A percentile compares a stretch with the other conserved stretches of the same genome.
phyloP scores from a whole-genome alignment of 495 filamentous ascomycete genomes.

The Sporormia fimetaria region DNA sequence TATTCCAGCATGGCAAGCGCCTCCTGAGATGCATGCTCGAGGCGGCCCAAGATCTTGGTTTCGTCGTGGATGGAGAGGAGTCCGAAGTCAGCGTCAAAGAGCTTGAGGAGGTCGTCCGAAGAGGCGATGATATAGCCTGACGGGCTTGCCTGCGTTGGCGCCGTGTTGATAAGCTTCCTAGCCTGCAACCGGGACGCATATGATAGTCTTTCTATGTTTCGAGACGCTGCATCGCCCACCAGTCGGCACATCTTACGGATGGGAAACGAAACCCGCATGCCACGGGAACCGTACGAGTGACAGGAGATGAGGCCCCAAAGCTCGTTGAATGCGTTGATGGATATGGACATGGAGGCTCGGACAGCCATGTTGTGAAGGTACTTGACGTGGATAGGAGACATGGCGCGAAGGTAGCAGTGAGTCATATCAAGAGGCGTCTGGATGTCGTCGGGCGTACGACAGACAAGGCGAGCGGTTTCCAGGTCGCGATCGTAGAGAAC shows the following conservation, averaged over 20 bases:
- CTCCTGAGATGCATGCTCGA: slow-evolving; percentile 68
- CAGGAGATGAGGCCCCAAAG: slow-evolving; percentile 87
- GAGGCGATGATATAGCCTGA: slow-evolving; percentile 89
- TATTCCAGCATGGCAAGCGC: slow-evolving; percentile 79
- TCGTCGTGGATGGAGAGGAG: slow-evolving; percentile 77
- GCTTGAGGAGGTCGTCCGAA: slow-evolving; percentile 71
- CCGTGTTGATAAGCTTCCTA: slow-evolving; percentile 66
- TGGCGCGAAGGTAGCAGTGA: slow-evolving; percentile 75
- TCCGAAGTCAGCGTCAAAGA: slow-evolving; percentile 85
- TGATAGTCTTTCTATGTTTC: slow-evolving; percentile 81
- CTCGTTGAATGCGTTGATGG: slow-evolving; percentile 72
- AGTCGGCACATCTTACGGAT: slow-evolving; percentile 91
- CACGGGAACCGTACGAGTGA: slow-evolving; percentile 63
- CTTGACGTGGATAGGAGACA: slow-evolving; percentile 82
- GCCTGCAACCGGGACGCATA: slow-evolving; percentile 77
- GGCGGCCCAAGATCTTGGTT: slow-evolving; percentile 71
- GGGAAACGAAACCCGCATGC: slow-evolving; percentile 85
- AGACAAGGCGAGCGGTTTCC: slow-evolving; percentile 71
- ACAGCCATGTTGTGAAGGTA: slow-evolving; percentile 88
- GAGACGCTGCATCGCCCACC: slow-evolving; percentile 73
- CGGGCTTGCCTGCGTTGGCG: slow-evolving; percentile 70
- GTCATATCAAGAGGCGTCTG: slow-evolving; percentile 74
- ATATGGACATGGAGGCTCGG: slow-evolving; percentile 88
- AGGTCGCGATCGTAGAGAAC: slow-evolving; percentile 66
- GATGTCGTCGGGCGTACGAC: slow-evolving; percentile 63